Evolutionary conservation across 2,329 filamentous ascomycete species (phyloP).

Genomic region (Alternaria rosae): DNA sequence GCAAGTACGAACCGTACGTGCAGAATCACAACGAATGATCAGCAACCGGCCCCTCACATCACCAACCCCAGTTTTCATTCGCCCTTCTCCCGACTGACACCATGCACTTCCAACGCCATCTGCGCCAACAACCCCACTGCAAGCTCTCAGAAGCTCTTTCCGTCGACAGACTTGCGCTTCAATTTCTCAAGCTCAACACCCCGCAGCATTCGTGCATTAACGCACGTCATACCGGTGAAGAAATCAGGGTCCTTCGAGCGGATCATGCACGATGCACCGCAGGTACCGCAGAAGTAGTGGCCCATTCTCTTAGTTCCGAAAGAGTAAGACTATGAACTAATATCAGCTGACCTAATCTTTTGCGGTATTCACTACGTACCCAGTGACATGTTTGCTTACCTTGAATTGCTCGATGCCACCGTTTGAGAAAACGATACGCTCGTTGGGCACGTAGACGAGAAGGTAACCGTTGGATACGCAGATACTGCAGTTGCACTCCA

Average conservation of each 20-base stretch:
- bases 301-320: conserved; percentile 29
- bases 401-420: conserved; percentile 28
- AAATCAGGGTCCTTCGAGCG: conserved; percentile 22
- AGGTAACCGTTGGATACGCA: conserved; percentile 62
- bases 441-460: conserved; percentile 48
- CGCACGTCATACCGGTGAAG: conserved; percentile 24
- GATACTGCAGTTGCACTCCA: conserved; percentile 63
- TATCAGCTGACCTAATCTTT: not conserved
- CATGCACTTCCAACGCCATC: not conserved
- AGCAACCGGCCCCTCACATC: not conserved
- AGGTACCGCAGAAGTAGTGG: conserved; percentile 43
- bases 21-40: not conserved
- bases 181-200: conserved; percentile 37
- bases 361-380: not conserved
- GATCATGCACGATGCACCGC: conserved; percentile 37
- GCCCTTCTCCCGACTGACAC: not conserved
- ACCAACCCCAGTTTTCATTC: not conserved
- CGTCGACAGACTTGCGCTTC: conserved; percentile 34
- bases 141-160: conserved; percentile 23
- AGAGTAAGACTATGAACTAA: conserved; percentile 30
- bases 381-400: not conserved
- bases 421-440: conserved; percentile 27
- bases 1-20: not conserved
- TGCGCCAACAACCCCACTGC: not conserved
- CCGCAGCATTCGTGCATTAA: conserved; percentile 42